phyloP scores from a whole-genome alignment of 2,329 filamentous ascomycete genomes.

The Fusarium heterosporum region DNA sequence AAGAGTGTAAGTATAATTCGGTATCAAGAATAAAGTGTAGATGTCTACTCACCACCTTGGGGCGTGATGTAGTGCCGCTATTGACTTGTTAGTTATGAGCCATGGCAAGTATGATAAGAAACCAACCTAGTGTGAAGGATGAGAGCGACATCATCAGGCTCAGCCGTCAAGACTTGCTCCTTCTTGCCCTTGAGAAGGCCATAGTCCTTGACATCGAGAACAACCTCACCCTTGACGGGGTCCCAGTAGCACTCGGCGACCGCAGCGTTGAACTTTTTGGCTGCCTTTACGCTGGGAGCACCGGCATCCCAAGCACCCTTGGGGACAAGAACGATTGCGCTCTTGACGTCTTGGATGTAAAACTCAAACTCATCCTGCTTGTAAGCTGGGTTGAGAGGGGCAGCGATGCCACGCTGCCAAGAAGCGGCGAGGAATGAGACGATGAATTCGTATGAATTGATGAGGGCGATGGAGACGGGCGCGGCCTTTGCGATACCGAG shows the following conservation, averaged over 20 bases:
- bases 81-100: slow-evolving; percentile 39
- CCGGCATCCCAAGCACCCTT: slow-evolving; percentile 74
- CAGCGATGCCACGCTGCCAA: slow-evolving; percentile 86
- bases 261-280: slow-evolving; percentile 82
- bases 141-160: slow-evolving; percentile 83
- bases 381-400: slow-evolving; percentile 88
- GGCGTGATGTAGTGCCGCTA: slow-evolving; percentile 83
- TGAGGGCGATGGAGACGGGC: slow-evolving; percentile 84
- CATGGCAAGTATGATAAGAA: not conserved
- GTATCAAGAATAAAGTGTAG: not conserved
- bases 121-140: slow-evolving; percentile 78
- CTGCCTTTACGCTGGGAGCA: slow-evolving; percentile 79
- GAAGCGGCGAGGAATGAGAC: slow-evolving; percentile 86
- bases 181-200: slow-evolving; percentile 69
- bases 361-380: slow-evolving; percentile 93
- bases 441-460: slow-evolving; percentile 90
- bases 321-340: slow-evolving; percentile 81
- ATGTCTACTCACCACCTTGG: slow-evolving; percentile 75
- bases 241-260: slow-evolving; percentile 90
- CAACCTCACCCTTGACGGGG: slow-evolving; percentile 70
- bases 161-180: slow-evolving; percentile 60
- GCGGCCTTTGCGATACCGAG: slow-evolving; percentile 76
- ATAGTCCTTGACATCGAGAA: slow-evolving; percentile 80
- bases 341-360: slow-evolving; percentile 89
- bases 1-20: slow-evolving; percentile 23